phyloP scores from a whole-genome alignment of 2,329 filamentous ascomycete genomes.

The Didymella arachidicola region DNA sequence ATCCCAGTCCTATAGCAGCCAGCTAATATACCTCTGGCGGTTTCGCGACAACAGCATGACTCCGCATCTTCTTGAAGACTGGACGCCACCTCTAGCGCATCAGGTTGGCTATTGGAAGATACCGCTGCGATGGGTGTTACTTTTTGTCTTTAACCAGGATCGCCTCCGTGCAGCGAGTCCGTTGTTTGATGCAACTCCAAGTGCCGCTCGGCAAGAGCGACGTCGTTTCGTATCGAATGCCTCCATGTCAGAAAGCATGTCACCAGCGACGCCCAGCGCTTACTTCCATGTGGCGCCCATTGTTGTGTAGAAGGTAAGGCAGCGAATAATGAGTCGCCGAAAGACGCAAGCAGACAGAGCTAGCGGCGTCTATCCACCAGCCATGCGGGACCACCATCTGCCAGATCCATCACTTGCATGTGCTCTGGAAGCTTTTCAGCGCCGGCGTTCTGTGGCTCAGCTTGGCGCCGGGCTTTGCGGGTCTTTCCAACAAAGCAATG shows the following conservation, averaged over 20 bases:
- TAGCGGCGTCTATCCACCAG: constrained; percentile 27
- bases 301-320: constrained; percentile 19
- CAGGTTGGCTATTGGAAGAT: constrained; percentile 31
- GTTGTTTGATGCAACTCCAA: constrained; percentile 37
- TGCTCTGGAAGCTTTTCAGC: constrained; percentile 26
- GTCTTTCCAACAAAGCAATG: constrained; percentile 26
- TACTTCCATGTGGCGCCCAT: neutral
- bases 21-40: constrained; percentile 35
- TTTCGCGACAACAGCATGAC: constrained; percentile 35
- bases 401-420: constrained; percentile 34
- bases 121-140: constrained; percentile 26
- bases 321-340: constrained; percentile 12
- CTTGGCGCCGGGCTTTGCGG: constrained; percentile 22
- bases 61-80: constrained; percentile 28
- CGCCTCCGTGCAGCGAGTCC: constrained; percentile 38
- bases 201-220: constrained; percentile 19
- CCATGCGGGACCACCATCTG: constrained; percentile 34
- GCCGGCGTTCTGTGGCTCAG: constrained; percentile 34
- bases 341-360: constrained; percentile 27
- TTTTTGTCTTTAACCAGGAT: constrained; percentile 29
- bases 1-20: constrained; percentile 33
- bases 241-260: constrained; percentile 7
- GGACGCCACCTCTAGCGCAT: constrained; percentile 38
- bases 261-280: constrained; percentile 3
- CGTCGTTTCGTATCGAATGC: constrained; percentile 5